Percentiles rank a stretch among this genome's conserved stretches.
These are phyloP conservation scores for Paramecium tetraurelia DNA, from an alignment of 73 alveolate genomes.

Conservation along the genomic window DNA sequence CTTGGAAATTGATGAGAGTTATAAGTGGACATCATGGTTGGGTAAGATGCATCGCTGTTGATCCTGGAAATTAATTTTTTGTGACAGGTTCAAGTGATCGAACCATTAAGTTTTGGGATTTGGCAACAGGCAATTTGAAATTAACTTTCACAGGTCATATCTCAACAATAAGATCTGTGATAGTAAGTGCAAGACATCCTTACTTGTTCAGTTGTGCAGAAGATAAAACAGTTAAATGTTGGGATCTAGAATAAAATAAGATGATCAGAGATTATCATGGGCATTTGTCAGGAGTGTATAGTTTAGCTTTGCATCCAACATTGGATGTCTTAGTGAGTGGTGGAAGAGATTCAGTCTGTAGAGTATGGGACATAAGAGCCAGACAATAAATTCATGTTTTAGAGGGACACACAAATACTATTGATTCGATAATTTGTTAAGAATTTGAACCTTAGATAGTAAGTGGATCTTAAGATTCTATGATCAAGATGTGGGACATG, in stretches of 20 bases:
- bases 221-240: conserved; percentile 90
- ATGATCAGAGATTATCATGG: conserved; percentile 98
- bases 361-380: conserved; percentile 99
- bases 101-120: conserved; percentile 98
- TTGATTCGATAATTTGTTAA: conserved; percentile 88
- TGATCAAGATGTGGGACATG: conserved; percentile 86
- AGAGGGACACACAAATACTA: conserved; percentile 97
- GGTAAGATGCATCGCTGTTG: conserved; percentile 97
- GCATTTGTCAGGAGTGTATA: conserved; percentile 89
- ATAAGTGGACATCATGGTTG: conserved; percentile 98
- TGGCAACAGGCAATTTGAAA: conserved; percentile 95
- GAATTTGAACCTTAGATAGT: conserved; percentile 89
- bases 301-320: conserved; percentile 96
- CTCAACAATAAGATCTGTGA: conserved; percentile 76
- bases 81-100: conserved; percentile 98
- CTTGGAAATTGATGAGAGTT: conserved; percentile 98
- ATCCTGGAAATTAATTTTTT: conserved; percentile 95
- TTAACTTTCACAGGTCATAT: conserved; percentile 98
- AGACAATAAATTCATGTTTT: conserved; percentile 91
- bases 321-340: conserved; percentile 95
- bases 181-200: conserved; percentile 89
- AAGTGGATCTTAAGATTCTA: conserved; percentile 89
- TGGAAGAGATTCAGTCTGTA: conserved; percentile 93
- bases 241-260: conserved; percentile 99
- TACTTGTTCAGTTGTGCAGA: conserved; percentile 97